Evolutionary conservation across 129 eudicot genomes (phyloP).

Genomic region (carrot (Daucus carota)): DH1_v3.0 NC_030382.2:58074001-58074500

Average conservation of each 20-base stretch:
- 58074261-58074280: slow-evolving; percentile 76
- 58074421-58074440: slow-evolving; percentile 7
- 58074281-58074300: slow-evolving; percentile 63
- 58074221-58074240: slow-evolving; percentile 40
- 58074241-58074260: slow-evolving; percentile 35
- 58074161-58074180: slow-evolving; percentile 63
- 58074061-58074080: slow-evolving; percentile 82
- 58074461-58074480: slow-evolving; percentile 73
- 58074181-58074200: slow-evolving; percentile 64
- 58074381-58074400: background rate
- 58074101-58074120: slow-evolving; percentile 80
- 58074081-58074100: slow-evolving; percentile 71
- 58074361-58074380: background rate
- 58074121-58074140: slow-evolving; percentile 82
- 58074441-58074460: slow-evolving; percentile 48
- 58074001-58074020: background rate
- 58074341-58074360: slow-evolving; percentile 37
- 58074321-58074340: slow-evolving; percentile 57
- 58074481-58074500: slow-evolving; percentile 66
- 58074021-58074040: slow-evolving; percentile 55
- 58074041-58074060: slow-evolving; percentile 90
- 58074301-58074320: slow-evolving; percentile 85
- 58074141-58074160: slow-evolving; percentile 86
- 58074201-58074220: slow-evolving; percentile 62
- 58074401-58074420: background rate